Percentiles rank a stretch among this genome's conserved stretches.
Conservation (phyloP, 306 rosid genomes). For the Elaeagnus macrophylla region DNA sequence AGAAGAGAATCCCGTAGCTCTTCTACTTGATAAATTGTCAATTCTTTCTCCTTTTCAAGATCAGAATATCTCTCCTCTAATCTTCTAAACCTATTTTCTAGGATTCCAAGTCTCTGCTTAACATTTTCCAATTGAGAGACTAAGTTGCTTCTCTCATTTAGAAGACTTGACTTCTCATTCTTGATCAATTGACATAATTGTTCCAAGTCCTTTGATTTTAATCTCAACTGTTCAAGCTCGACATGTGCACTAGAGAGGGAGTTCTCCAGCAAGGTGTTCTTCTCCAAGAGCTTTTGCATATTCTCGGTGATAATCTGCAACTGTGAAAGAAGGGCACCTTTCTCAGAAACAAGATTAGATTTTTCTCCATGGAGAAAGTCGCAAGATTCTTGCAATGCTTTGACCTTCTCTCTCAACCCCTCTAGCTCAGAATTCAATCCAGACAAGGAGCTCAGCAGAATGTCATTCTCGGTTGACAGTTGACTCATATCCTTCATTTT, state of each 20-base stretch:
- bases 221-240: slow-evolving; percentile 80
- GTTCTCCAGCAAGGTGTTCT: slow-evolving; percentile 63
- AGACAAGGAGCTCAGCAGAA: slow-evolving; percentile 48
- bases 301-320: slow-evolving; percentile 71
- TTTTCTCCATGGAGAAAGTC: slow-evolving; percentile 69
- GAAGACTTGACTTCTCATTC: slow-evolving; percentile 62
- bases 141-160: slow-evolving; percentile 59
- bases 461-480: slow-evolving; percentile 47
- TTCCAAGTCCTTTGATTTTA: slow-evolving; percentile 68
- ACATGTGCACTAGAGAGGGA: slow-evolving; percentile 63
- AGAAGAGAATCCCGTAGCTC: slow-evolving; percentile 51
- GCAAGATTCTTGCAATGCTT: slow-evolving; percentile 58
- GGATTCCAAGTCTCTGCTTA: slow-evolving; percentile 55
- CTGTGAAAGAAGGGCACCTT: slow-evolving; percentile 63
- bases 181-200: slow-evolving; percentile 59
- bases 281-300: slow-evolving; percentile 74
- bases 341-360: slow-evolving; percentile 57
- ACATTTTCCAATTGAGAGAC: slow-evolving; percentile 58
- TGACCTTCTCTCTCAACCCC: slow-evolving; percentile 36
- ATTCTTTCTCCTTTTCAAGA: slow-evolving; percentile 68
- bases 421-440: slow-evolving; percentile 60
- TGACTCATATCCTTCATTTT: slow-evolving; percentile 55
- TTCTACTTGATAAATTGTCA: slow-evolving; percentile 47
- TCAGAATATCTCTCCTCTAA: slow-evolving; percentile 62
- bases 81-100: slow-evolving; percentile 59